A percentile compares a stretch with the other conserved stretches of the same genome.
These are phyloP conservation scores for Acacia concinna DNA, from an alignment of 331 rosid species.

Conservation along the genomic window DNA sequence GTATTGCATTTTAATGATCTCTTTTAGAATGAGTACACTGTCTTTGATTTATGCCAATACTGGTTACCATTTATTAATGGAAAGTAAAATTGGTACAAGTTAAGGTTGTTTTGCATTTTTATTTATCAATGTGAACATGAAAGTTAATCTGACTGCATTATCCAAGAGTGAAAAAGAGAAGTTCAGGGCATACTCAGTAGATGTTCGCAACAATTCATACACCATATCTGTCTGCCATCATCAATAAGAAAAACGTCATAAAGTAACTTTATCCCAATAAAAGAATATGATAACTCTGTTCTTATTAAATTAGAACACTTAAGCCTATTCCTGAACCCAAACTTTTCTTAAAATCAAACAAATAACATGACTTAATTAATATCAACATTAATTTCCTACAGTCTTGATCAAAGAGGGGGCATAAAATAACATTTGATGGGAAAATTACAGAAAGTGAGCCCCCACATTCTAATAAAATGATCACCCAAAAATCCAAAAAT, in stretches of 20 bases:
- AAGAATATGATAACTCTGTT: not conserved
- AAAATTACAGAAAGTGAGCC: not conserved
- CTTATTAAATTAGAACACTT: not conserved
- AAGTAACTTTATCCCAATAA: not conserved
- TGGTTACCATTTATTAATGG: not conserved
- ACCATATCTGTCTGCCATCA: slow-evolving; percentile 92
- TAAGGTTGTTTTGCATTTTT: not conserved
- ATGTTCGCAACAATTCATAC: slow-evolving; percentile 88
- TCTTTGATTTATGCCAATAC: not conserved
- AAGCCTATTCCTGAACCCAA: not conserved
- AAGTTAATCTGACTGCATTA: not conserved
- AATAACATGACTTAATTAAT: not conserved
- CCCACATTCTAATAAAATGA: not conserved
- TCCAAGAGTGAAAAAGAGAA: slow-evolving; percentile 19
- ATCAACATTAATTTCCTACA: not conserved
- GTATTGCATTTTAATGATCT: not conserved
- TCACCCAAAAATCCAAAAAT: not conserved
- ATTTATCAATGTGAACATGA: not conserved
- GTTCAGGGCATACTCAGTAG: slow-evolving; percentile 76
- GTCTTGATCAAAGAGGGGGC: not conserved
- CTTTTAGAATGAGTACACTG: not conserved
- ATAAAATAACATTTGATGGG: not conserved
- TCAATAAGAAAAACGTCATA: slow-evolving; percentile 36
- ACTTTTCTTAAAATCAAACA: not conserved
- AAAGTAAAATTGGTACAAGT: not conserved